These are phyloP conservation scores for Hygrophila difformis DNA, from an alignment of 257 asterid species.

Conservation along the genomic window DNA sequence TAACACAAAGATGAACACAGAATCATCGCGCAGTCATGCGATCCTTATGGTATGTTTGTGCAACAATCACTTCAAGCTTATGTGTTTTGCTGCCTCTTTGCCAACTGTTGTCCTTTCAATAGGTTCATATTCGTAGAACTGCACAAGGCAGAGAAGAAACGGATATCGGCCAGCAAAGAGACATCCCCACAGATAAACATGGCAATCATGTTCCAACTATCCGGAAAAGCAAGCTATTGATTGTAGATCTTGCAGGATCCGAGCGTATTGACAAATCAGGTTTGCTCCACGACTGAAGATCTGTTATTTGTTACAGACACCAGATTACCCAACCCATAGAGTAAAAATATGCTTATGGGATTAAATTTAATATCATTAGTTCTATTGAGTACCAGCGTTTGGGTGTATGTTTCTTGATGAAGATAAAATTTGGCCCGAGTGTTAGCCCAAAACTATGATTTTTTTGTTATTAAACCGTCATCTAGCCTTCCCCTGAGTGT, in stretches of 20 bases:
- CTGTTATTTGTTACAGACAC: slow-evolving; percentile 2
- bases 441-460: too few relatives aligned
- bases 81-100: too few relatives aligned
- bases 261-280: slow-evolving; percentile 87
- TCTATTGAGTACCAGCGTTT: too few relatives aligned
- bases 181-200: slow-evolving; percentile 25
- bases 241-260: slow-evolving; percentile 97
- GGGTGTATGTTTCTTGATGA: too few relatives aligned
- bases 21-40: slow-evolving; percentile 91
- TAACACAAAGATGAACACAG: slow-evolving; percentile 80
- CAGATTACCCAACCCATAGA: too few relatives aligned
- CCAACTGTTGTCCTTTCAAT: too few relatives aligned
- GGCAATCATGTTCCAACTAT: slow-evolving; percentile 41
- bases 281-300: slow-evolving; percentile 19
- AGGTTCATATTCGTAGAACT: slow-evolving; percentile 65
- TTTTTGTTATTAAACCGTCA: slow-evolving; percentile 4
- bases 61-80: too few relatives aligned
- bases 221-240: slow-evolving; percentile 77
- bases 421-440: too few relatives aligned
- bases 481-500: slow-evolving; percentile 7
- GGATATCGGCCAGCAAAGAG: slow-evolving; percentile 27
- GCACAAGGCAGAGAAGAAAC: slow-evolving; percentile 39
- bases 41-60: slow-evolving; percentile 65
- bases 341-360: slow-evolving; percentile 8
- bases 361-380: not conserved